Base-by-base conservation (phyloP, 2,329 filamentous ascomycete genomes). In the Zarea fungicola region DNA sequence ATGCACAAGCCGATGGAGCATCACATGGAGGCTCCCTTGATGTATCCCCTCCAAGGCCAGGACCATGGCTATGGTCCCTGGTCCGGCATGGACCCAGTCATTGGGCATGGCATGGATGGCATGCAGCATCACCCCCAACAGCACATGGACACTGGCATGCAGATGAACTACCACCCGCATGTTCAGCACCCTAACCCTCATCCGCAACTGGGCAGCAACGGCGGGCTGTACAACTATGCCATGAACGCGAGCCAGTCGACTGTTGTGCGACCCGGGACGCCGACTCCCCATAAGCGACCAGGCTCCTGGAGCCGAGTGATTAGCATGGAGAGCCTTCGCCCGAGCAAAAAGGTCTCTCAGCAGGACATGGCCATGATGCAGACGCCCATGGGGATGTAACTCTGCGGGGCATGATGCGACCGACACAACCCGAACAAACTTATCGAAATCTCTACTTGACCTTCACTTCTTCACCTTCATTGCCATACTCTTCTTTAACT, bases 271-370 rank as follows among this genome's bases (percentile, higher is more conserved):
- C 67, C 67, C 6, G 67, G 64, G 5, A 69, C 67, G 18, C 67
- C 67, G 6, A 63, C 65, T 13, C 66, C 67, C 2, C 60, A 66
- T 48, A 69, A 69, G 52, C 61, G 67, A 48, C 66, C 67, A 19
- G 66, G 62, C 22, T 69, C 66, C 4, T 70, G 67, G 67, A 62
- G 63, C 13, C 64, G 66, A 42, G 56, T 66, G 25, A 57, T 66
- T 19, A 66, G 62, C 54, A 64, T 69, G 52, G 67, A 69, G 52
- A 65, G 61, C 50, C 51, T 68, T 21, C 63, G 65, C 7, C 65
- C 67, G 26, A 52, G 34, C 5, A 60, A 60, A 54, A 68, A 67
- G 59, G 65, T 66, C 55, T 62, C 64, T 23, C 62, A 59, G 51
- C 60, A 62, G 9, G 60, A 62, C 32, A 52, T 50, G 42, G 48